Evolutionary conservation across 345 rosid species (phyloP), one percentile per base, ranked within the genome.

Genomic region (Salix viminalis): DNA sequence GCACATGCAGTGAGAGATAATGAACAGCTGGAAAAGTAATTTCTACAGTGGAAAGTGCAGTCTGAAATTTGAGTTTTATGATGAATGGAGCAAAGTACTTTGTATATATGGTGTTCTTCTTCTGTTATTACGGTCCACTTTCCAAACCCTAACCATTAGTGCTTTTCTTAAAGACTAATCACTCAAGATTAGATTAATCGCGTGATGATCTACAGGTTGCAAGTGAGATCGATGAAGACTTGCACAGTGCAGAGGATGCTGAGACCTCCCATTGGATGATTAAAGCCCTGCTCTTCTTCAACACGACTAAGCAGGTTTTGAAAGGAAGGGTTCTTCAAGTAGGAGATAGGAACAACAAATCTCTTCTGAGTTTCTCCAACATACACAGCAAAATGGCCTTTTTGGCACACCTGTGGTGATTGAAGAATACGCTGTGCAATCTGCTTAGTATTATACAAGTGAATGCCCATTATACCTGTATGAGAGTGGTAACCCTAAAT

Each of bases 341-440:
- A 62, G 16, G 73, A 42, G 36, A 46, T 24, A 5, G 30, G 75
- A 12, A 70, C 39, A 18, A 5, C 8, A 3, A 24, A 79, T 39
- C 71, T 75, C 75, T 64, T 44, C n/a, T 64, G 42, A 52, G 14
- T 69, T 76, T 69, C 79, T 82, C 83, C 72, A 75, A 37, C 79
- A 32, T 76, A 76, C 21, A 76, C 74, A 19, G 83, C 82, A 41
- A 79, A 56, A 74, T 71, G 77, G 48, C 90, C 87, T 30, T 76
- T 83, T 85, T 13, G 86, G 89, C 60, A 69, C 77, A 44, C 73
- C 65, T 64, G 60, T n/a, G 14, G 71, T n/a, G 69, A 65, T 32
- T 69, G 69, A 28, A 48, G 37, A 14, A 54, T 56, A 15, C 69
- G 39, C 0, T 30, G n/a, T 8, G 64, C 23, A 50, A 46, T 70